phyloP scores from a whole-genome alignment of 2,329 filamentous ascomycete genomes.

The Fusarium lateritium region DNA sequence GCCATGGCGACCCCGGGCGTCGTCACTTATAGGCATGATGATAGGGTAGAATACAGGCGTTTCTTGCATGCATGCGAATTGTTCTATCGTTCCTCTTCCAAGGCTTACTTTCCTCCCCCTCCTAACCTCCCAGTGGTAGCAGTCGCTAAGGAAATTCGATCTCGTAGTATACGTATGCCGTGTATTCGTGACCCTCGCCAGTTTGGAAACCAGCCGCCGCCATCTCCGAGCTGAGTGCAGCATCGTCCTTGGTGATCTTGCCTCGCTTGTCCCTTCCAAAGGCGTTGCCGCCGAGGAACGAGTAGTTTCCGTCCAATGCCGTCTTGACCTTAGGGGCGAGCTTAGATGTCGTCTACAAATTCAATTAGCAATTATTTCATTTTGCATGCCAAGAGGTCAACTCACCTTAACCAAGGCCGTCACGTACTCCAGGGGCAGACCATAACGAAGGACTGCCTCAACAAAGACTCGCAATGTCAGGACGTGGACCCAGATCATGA shows the following conservation, averaged over 20 bases:
- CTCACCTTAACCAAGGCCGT: constrained; percentile 87
- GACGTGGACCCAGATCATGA: constrained; percentile 97
- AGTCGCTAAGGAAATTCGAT: constrained; percentile 77
- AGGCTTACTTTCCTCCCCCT: constrained; percentile 5
- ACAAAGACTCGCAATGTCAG: constrained; percentile 94
- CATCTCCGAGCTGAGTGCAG: constrained; percentile 83
- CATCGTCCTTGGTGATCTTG: constrained; percentile 90
- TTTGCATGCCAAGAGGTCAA: constrained; percentile 8
- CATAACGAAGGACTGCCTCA: constrained; percentile 97
- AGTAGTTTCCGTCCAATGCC: constrained; percentile 87
- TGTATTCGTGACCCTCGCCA: constrained; percentile 86
- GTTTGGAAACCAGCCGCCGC: constrained; percentile 78
- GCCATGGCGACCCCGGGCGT: constrained; percentile 43
- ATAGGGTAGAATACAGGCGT: constrained; percentile 52
- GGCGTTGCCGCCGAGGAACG: constrained; percentile 94
- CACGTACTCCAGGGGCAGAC: constrained; percentile 90
- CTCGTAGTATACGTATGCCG: constrained; percentile 97
- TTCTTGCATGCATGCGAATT: constrained; percentile 44
- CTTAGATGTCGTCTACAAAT: constrained; percentile 82
- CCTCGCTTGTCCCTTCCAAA: constrained; percentile 96
- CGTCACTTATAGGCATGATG: constrained; percentile 43
- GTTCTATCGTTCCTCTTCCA: constrained; percentile 28
- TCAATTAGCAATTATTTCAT: constrained; percentile 30
- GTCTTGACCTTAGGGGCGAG: constrained; percentile 82
- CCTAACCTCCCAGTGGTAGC: not conserved